Evolutionary conservation across 495 filamentous ascomycete genomes (phyloP), one percentile per base, ranked within the genome.

Genomic region (Hypoxylon fragiforme): DNA sequence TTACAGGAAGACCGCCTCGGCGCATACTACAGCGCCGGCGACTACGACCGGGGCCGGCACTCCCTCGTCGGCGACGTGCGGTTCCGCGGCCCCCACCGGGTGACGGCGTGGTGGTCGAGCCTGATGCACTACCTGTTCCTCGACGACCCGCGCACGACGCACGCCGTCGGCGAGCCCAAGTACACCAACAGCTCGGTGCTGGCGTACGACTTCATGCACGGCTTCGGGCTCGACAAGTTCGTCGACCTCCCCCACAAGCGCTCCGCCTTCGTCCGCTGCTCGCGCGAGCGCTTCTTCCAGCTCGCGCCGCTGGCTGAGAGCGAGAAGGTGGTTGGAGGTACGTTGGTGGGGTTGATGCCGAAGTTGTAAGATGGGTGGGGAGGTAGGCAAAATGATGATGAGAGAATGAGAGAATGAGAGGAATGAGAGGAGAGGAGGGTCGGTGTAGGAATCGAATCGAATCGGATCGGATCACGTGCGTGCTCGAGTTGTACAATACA

Each of bases 121-220:
- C 70, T 82, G 65, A 87, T 88, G 69, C 85, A 88, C 63, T 88
- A 85, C 63, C 73, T 82, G 51, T 88, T 84, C 69, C 72, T 88
- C 31, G 85, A 88, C 66, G 85, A 88, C 53, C 81, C 83, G 54
- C 80, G 85, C 21, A 88, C 85, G 2, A 70, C 63, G 50, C 65
- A 72, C 44, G 80, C 84, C 1, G 83, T 88, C 1, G 85, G 85
- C 21, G 85, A 88, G 74, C 85, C 85, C 41, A 81, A 80, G 63
- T 79, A 77, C 22, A 83, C 78, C 7, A 81, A 79, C 48, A 70
- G 66, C 19, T 82, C 76, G 3, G 81, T 88, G 13, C 73, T 88
- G 35, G 79, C 79, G 34, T 87, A 87, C 65, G 85, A 88, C 54
- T 78, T 83, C 48, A 76, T 82, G 21, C 81, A 86, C 50, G 85